Evolutionary conservation across 179 eudicot genomes (phyloP).

Genomic region (Beta macrorhiza): DNA sequence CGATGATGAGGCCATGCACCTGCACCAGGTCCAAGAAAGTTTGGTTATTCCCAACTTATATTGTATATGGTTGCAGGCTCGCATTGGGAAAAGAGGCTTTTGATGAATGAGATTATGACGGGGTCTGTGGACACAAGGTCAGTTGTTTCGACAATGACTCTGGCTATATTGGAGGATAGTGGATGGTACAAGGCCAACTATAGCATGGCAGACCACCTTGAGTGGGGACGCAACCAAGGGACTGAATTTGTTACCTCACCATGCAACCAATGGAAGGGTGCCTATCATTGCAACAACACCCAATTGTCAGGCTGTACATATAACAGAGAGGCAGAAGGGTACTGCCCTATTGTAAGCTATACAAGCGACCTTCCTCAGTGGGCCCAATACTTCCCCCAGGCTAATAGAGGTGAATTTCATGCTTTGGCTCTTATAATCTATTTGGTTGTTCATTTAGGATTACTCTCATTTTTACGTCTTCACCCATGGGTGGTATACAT

Average conservation of each 20-base stretch:
- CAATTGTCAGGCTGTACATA: constrained; percentile 95
- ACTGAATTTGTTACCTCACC: constrained; percentile 79
- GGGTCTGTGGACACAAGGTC: constrained; percentile 97
- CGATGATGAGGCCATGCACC: too few species aligned
- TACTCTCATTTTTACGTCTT: too few species aligned
- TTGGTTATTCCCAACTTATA: constrained; percentile 17
- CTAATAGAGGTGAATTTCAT: constrained; percentile 73
- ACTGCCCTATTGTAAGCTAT: constrained; percentile 89
- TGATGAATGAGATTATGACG: constrained; percentile 99
- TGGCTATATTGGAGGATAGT: constrained; percentile 91
- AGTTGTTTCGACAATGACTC: constrained; percentile 90
- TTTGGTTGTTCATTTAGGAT: neutral
- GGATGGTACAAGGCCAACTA: constrained; percentile 98
- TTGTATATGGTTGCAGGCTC: constrained; percentile 58
- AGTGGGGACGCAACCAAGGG: constrained; percentile 94
- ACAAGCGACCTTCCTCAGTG: constrained; percentile 82
- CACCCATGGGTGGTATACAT: neutral
- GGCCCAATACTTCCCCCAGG: constrained; percentile 95
- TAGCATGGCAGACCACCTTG: constrained; percentile 90
- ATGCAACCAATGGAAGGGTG: constrained; percentile 96
- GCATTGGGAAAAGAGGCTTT: constrained; percentile 97
- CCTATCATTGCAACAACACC: constrained; percentile 91
- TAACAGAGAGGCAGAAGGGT: constrained; percentile 97
- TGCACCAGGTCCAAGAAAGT: too few species aligned
- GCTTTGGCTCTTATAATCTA: neutral